Base-by-base conservation (phyloP, 371 early-diverging fungal genomes). In the Capniomyces stellatus region DNA sequence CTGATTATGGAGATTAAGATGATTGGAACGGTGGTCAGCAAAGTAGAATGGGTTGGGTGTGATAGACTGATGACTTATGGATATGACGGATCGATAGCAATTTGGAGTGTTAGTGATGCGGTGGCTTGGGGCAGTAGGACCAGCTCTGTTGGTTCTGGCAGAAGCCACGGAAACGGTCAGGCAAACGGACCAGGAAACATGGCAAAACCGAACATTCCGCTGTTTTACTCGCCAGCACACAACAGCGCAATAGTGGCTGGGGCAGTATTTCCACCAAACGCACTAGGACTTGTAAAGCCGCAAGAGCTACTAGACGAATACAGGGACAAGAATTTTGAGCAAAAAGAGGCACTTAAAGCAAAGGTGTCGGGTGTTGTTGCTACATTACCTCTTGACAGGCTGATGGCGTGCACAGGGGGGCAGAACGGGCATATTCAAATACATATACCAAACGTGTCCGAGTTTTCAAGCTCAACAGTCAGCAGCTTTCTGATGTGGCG, bases 31-130 rank as follows among this genome's bases (percentile, higher is more conserved):
- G 35, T 39, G 2, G 35, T 51, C 10, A 31, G 3, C 2, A 29
- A 25, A 3, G 8, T 51, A 12, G 19, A 29, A 51, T 51, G 51
- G 51, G 18, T 35, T 19, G 51, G 51, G 21, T 35, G 51, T 21
- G 51, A 51, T 51, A 3, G 51, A 24, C 15, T 51, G 4, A 31
- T 51, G 13, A 35, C 51, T 2, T 29, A 31, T 51, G 51, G 51
- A 12, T 51, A 29, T 31, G 22, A 51, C 35, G 51, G 51, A 13
- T 29, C 51, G 6, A 24, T 51, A 3, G 51, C 51, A 30, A 51
- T 51, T 35, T 51, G 51, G 51, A 51, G 51, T 24, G 31, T 51
- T 51, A 29, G 29, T 21, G 30, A 48, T 18, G 19, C 24, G 4
- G 27, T 44, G 21, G 46, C 21, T 23, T 4, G 21, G 8, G 27